Base-by-base conservation (phyloP, 2,329 filamentous ascomycete genomes). In the Delphinella strobiligena region DNA sequence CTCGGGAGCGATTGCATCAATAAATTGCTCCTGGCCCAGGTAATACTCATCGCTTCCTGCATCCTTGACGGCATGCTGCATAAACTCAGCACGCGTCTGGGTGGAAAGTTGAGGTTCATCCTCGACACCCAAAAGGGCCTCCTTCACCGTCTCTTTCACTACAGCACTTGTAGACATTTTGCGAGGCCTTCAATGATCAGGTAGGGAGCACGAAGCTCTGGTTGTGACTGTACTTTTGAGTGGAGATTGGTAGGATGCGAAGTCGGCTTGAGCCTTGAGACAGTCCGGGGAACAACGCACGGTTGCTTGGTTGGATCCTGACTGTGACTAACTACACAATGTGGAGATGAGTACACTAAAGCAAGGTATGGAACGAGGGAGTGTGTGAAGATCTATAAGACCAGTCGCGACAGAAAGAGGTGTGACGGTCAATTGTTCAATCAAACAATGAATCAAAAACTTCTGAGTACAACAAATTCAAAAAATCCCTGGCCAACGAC, bases 1-100 rank as follows among this genome's bases (percentile, higher is more conserved):
- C 35, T 74, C 72, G 4, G 91, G 91, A 51, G 86, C 88, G 65
- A 98, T 78, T 19, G 89, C 89, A 54, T 88, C 72, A 53, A 95
- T 77, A 61, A 98, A 98, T 59, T 93, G 76, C n/a, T 88, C 76
- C 46, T 82, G 75, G 34, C 74, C 78, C 75, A 98, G 82, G 56
- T 74, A 86, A 41, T 78, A 68, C 54, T 95, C 85, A 43, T 82
- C 88, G 8, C 78, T 72, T 51, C 77, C 70, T 45, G 80, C 68
- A 55, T 93, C 85, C 59, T 80, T 82, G 54, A 73, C 64, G 31
- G 91, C 85, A 67, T 88, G 71, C 55, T 74, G 74, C 51, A 78
- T 63, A 63, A 96, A 98, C 46, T 78, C 78, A 42, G 77, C 69
- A 63, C 79, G 83, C 48, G 80, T 79, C 60, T 88, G 80, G 45